Percentiles rank a stretch among this genome's conserved stretches.
phyloP scores from a whole-genome alignment of 2,329 filamentous ascomycete genomes.

The Trichoderma gracile region DNA sequence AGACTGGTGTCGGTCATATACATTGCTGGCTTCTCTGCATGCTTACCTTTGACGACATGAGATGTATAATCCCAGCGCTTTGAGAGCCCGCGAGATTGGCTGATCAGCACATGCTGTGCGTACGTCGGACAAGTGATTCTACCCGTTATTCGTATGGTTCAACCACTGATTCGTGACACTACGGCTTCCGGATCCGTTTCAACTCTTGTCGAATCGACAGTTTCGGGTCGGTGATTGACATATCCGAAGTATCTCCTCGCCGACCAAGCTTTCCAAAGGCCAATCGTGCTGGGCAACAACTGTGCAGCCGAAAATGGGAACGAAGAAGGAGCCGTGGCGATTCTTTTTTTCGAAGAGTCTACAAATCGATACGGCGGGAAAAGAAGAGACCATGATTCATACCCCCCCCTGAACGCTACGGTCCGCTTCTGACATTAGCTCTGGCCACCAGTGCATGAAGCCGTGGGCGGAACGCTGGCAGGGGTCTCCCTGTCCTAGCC shows the following conservation, averaged over 20 bases:
- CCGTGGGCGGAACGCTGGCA: constrained; percentile 25
- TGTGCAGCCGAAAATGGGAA: not conserved
- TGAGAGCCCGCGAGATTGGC: too few relatives aligned
- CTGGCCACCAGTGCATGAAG: constrained; percentile 20
- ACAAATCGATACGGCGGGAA: not conserved
- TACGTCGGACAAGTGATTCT: too few relatives aligned
- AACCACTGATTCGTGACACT: too few relatives aligned
- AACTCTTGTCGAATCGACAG: not conserved
- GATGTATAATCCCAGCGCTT: too few relatives aligned
- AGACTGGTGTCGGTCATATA: not conserved
- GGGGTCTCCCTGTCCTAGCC: constrained; percentile 27
- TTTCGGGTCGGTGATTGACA: not conserved
- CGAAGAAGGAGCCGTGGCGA: not conserved
- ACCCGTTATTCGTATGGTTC: too few relatives aligned
- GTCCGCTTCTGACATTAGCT: constrained; percentile 23
- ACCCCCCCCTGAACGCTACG: constrained; percentile 18
- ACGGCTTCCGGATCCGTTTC: too few relatives aligned
- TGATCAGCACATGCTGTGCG: too few relatives aligned
- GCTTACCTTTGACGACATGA: too few relatives aligned
- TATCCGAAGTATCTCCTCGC: not conserved
- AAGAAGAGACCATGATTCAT: not conserved
- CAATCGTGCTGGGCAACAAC: not conserved
- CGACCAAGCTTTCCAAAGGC: not conserved
- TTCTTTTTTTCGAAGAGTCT: constrained; percentile 1
- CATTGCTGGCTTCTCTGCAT: not conserved